Conservation (phyloP, 352 stramenopile genomes). For the Globisporangium radiosum region DNA sequence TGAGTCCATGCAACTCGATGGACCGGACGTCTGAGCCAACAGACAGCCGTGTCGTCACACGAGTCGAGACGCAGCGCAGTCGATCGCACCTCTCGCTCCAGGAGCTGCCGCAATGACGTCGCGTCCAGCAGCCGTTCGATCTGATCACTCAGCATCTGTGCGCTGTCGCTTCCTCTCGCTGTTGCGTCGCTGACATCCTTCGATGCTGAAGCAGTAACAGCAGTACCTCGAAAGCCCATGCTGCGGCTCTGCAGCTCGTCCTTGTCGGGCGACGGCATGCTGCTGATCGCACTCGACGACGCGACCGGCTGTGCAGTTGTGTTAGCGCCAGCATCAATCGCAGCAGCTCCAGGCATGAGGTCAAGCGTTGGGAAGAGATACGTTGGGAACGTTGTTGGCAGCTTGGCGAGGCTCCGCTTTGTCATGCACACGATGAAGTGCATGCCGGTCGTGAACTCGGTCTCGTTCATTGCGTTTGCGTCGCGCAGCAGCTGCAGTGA, state of each 20-base stretch:
- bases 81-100: constrained; percentile 23
- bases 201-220: background rate
- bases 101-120: constrained; percentile 33
- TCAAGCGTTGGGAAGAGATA: constrained; percentile 17
- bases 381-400: too few relatives aligned
- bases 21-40: too few relatives aligned
- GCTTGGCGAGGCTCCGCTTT: too few relatives aligned
- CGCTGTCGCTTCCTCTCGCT: background rate
- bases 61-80: too few relatives aligned
- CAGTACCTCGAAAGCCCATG: constrained; percentile 2
- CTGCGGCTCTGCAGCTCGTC: constrained; percentile 3
- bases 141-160: constrained; percentile 5
- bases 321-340: background rate
- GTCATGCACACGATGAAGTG: too few relatives aligned
- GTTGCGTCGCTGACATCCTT: background rate
- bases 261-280: constrained; percentile 32
- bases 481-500: too few relatives aligned
- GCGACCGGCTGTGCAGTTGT: constrained; percentile 2
- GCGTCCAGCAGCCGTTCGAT: constrained; percentile 26
- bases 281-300: constrained; percentile 17
- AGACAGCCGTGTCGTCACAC: too few relatives aligned
- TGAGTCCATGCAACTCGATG: too few relatives aligned
- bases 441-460: too few relatives aligned
- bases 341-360: constrained; percentile 18
- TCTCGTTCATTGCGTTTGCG: too few relatives aligned